Conservation (phyloP, 768 basidiomycete species). For the Rhodotorula babjevae region DNA sequence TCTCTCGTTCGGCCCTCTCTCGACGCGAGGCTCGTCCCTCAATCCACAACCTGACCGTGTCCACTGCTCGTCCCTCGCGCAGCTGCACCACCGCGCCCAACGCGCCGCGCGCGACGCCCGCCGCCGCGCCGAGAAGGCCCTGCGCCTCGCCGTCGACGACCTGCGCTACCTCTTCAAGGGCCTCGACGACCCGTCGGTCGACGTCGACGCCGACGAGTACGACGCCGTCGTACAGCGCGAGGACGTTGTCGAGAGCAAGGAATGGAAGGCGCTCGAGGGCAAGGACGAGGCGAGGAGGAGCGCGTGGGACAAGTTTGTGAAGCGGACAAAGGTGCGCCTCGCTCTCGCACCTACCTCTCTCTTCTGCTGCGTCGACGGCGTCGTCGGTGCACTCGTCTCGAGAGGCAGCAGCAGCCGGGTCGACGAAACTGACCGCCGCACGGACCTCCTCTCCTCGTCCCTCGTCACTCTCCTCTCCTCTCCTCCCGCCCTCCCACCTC, state of each 20-base stretch:
- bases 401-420: too few species aligned
- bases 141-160: conserved; percentile 87
- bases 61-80: too few species aligned
- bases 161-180: conserved; percentile 92
- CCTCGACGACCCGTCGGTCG: conserved; percentile 69
- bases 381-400: too few species aligned
- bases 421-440: too few species aligned
- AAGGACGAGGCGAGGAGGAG: conserved; percentile 70
- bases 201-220: conserved; percentile 54
- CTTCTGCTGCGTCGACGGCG: too few species aligned
- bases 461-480: too few species aligned
- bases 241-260: conserved; percentile 71
- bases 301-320: conserved; percentile 82
- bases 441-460: too few species aligned
- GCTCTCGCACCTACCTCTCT: not conserved
- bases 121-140: conserved; percentile 69
- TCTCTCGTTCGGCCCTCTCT: not conserved
- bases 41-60: too few species aligned
- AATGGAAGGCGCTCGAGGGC: conserved; percentile 80
- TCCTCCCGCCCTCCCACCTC: conserved; percentile 51
- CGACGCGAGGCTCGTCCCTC: too few species aligned
- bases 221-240: conserved; percentile 58
- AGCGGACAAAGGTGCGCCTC: conserved; percentile 71
- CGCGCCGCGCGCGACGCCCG: conserved; percentile 80
- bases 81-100: conserved; percentile 69